Percentiles rank a stretch among this genome's conserved stretches.
Evolutionary conservation across 1,284 basidiomycete genomes (phyloP).

Genomic region (Coriolopsis trogii): DNA sequence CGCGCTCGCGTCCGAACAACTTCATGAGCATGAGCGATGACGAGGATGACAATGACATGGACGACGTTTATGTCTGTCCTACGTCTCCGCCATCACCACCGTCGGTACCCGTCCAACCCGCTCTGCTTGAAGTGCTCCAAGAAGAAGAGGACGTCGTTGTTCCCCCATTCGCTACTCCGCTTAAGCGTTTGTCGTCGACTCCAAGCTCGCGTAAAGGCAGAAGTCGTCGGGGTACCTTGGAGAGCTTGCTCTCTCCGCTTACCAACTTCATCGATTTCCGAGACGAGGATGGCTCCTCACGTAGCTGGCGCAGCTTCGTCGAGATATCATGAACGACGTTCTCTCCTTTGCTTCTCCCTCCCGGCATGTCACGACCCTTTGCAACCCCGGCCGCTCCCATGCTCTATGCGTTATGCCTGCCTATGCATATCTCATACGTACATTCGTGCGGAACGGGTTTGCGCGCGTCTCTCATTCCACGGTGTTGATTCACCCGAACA

Average conservation of each 20-base stretch:
- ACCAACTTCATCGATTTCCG: conserved; percentile 66
- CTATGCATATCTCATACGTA: conserved; percentile 3
- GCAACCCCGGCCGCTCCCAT: background rate
- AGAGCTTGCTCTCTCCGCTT: conserved; percentile 48
- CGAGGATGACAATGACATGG: conserved; percentile 46
- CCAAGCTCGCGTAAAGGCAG: conserved; percentile 10
- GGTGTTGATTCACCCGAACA: conserved; percentile 6
- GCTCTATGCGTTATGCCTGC: conserved; percentile 5
- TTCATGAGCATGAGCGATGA: conserved; percentile 72
- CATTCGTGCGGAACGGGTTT: background rate
- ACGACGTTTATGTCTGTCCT: conserved; percentile 8
- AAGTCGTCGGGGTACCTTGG: conserved; percentile 43
- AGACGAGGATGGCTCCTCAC: conserved; percentile 48
- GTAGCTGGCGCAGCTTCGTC: conserved; percentile 65
- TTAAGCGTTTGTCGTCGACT: conserved; percentile 7
- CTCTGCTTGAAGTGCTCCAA: conserved; percentile 28
- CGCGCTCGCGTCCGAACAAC: conserved; percentile 40
- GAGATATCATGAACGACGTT: conserved; percentile 43
- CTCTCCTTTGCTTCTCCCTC: background rate
- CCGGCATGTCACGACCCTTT: background rate
- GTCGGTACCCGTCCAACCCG: background rate
- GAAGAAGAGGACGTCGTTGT: conserved; percentile 39
- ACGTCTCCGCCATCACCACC: background rate
- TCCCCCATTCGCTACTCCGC: conserved; percentile 14
- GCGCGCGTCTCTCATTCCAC: background rate